These are phyloP conservation scores for Ophiostoma novo-ulmi DNA, from an alignment of 2,329 filamentous ascomycete genomes.

Conservation along the genomic window DNA sequence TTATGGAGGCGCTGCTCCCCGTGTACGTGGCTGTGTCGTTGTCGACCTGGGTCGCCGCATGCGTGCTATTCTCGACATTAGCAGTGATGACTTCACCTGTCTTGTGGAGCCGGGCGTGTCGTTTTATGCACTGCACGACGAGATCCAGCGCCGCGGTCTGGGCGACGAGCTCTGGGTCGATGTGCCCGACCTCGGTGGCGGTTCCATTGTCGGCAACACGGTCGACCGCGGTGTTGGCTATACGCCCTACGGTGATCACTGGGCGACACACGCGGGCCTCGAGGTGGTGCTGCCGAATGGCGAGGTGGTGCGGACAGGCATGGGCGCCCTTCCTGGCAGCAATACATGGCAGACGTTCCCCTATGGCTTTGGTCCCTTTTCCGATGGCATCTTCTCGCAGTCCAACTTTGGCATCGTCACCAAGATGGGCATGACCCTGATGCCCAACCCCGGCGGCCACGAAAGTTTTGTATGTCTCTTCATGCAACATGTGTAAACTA, in stretches of 20 bases:
- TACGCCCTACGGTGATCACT: neutral
- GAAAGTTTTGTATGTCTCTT: slow-evolving; percentile 27
- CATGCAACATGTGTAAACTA: neutral
- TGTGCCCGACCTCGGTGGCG: neutral
- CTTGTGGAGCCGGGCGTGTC: neutral
- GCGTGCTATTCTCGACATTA: neutral
- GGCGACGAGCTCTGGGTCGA: neutral
- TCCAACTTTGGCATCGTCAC: slow-evolving; percentile 49
- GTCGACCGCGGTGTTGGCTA: neutral
- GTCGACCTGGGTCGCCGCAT: neutral
- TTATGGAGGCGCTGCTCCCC: slow-evolving; percentile 48
- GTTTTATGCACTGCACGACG: neutral
- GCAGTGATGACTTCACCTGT: neutral
- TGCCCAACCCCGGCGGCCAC: slow-evolving; percentile 35
- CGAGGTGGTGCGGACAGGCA: neutral
- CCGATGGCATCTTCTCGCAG: slow-evolving; percentile 48
- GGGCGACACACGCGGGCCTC: neutral
- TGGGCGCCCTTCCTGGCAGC: slow-evolving; percentile 23
- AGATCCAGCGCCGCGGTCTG: neutral
- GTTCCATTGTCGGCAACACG: neutral
- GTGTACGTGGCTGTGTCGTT: slow-evolving; percentile 41
- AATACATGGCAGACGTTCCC: slow-evolving; percentile 38
- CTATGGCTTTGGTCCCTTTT: slow-evolving; percentile 38
- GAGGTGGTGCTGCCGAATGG: neutral
- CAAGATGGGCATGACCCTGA: slow-evolving; percentile 47